Percentiles rank a stretch among this genome's conserved stretches.
These are phyloP conservation scores for Buddleja alternifolia DNA, from an alignment of 257 asterid species.

Conservation along the genomic window DNA sequence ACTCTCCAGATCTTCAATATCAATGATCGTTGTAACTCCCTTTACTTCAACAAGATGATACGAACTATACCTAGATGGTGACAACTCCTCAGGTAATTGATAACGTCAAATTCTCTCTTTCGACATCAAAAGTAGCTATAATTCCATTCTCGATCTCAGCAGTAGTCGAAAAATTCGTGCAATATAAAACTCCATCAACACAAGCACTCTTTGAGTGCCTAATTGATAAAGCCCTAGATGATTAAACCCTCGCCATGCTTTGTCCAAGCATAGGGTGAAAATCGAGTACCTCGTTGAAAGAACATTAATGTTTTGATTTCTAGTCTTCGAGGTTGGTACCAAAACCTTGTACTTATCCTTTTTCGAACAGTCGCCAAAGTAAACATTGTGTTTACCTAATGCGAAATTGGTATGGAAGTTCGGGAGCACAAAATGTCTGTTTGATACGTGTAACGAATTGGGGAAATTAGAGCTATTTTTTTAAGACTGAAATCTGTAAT, in stretches of 20 bases:
- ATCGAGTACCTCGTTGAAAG: neutral
- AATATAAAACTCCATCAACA: neutral
- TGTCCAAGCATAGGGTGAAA: neutral
- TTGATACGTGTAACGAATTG: too few relatives aligned
- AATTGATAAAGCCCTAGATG: neutral
- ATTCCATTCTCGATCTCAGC: neutral
- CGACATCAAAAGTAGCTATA: neutral
- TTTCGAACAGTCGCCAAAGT: neutral
- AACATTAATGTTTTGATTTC: too few relatives aligned
- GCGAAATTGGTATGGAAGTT: too few relatives aligned
- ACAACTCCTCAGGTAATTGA: neutral
- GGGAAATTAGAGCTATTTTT: too few relatives aligned
- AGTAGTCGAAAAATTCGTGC: neutral
- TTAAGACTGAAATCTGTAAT: too few relatives aligned
- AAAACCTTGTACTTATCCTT: constrained; percentile 5
- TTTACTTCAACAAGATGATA: neutral
- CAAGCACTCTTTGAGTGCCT: neutral
- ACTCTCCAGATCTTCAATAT: neutral
- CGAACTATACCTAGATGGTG: neutral
- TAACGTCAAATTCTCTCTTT: neutral
- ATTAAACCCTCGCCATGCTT: neutral
- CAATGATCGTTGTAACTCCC: neutral
- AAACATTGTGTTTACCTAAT: neutral
- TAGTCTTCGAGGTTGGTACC: neutral
- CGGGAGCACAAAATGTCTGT: neutral